Evolutionary conservation across 495 filamentous ascomycete genomes (phyloP), one percentile per base, ranked within the genome.

Genomic region (Penicillium simplicissimum): DNA sequence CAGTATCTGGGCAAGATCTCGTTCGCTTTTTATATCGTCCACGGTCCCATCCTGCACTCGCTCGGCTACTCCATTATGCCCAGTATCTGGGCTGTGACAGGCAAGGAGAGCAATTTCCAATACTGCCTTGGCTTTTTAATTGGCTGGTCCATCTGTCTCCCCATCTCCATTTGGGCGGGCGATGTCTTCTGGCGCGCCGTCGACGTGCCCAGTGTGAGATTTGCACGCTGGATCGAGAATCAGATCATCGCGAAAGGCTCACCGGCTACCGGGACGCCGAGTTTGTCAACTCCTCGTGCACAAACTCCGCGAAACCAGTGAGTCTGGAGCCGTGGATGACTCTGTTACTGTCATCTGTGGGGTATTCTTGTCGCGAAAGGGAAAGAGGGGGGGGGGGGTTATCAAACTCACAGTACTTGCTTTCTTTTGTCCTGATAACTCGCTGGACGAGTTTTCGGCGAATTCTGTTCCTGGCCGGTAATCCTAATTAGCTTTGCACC

Each of bases 1-100:
- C 86, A 87, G 65, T 89, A 89, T 64, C 78, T 85, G 14, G 87
- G 85, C 40, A 79, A 82, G 25, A 79, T 90, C 47, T 87, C 85
- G 0, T 90, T 80, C 64, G 78, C 84, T 11, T 82, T 90, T 17
- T 90, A 90, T 57, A 79, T 90, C 43, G 82, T 88, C 15, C 87
- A 90, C 61, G 85, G 84, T 6, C 84, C 84, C 3, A 79, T 86
- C 19, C 74, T 86, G 2, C 77, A 77, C 53, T 74, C 79, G 0
- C 73, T 83, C 53, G 80, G 82, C 36, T 80, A 78, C 54, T 65
- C 71, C 0, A 66, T 86, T 52, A 75, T 86, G 71, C 74, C 76
- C 34, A 81, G 76, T 34, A 79, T 86, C 59, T 85, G 84, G 79
- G 70, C 70, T 4, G 48, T 84, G n/a, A 77, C 80, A 0, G 86